phyloP scores from a whole-genome alignment of 1,139 yeast genomes.

The Candida sanyaensis region DNA sequence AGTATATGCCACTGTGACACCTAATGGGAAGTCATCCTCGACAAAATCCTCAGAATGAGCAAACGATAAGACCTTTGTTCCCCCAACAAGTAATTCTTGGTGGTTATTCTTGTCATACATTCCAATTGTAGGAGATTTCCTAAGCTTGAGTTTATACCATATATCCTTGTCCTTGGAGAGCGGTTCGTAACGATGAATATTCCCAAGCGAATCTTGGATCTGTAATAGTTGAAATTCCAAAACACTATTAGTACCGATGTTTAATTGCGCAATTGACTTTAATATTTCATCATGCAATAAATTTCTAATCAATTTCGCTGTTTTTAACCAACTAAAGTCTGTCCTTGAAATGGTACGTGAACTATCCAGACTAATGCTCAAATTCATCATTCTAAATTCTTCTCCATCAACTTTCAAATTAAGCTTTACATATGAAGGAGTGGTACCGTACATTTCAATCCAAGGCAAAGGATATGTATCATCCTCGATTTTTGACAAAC shows the following conservation, averaged over 20 bases:
- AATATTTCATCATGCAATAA: conserved; percentile 37
- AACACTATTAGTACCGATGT: conserved; percentile 49
- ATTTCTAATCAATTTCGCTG: conserved; percentile 32
- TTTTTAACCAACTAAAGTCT: conserved; percentile 25
- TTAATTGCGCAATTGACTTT: conserved; percentile 23
- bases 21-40: conserved; percentile 48
- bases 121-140: conserved; percentile 56
- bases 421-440: conserved; percentile 70
- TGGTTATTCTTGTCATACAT: conserved; percentile 37
- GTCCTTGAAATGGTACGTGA: conserved; percentile 12
- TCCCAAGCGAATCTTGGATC: conserved; percentile 77
- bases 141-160: conserved; percentile 59
- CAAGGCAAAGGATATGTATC: conserved; percentile 52
- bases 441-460: conserved; percentile 67
- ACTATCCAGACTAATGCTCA: conserved; percentile 17
- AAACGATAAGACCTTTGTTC: conserved; percentile 36
- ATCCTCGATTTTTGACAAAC: conserved; percentile 48
- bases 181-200: conserved; percentile 55
- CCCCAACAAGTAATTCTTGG: conserved; percentile 42
- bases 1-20: conserved; percentile 31
- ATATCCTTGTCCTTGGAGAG: conserved; percentile 48
- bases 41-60: conserved; percentile 20
- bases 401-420: conserved; percentile 57
- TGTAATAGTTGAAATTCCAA: conserved; percentile 67
- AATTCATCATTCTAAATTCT: conserved; percentile 22